Evolutionary conservation across 2,329 filamentous ascomycete species (phyloP).

Genomic region (Conoideocrella luteorostrata): DNA sequence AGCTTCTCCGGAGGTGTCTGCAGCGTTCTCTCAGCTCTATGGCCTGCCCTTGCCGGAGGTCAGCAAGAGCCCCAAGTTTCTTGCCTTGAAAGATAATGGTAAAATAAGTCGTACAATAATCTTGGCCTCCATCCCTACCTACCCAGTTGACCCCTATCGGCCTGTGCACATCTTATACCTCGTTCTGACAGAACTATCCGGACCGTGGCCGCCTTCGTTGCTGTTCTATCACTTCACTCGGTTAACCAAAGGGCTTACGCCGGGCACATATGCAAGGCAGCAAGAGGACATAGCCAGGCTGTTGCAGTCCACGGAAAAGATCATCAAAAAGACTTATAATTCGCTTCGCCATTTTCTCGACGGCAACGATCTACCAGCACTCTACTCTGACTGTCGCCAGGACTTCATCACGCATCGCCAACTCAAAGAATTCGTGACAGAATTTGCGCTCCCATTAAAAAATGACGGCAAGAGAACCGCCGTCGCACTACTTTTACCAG

Average conservation of each 20-base stretch:
- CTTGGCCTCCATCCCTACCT: slow-evolving; percentile 5
- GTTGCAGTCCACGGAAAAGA: slow-evolving; percentile 4
- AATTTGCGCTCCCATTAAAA: slow-evolving; percentile 1
- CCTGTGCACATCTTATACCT: slow-evolving; percentile 8
- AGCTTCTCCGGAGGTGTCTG: slow-evolving; percentile 1
- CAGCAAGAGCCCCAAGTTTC: not conserved
- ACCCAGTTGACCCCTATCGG: slow-evolving; percentile 4
- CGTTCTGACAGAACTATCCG: slow-evolving; percentile 5
- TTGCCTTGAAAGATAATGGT: not conserved
- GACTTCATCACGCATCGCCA: slow-evolving; percentile 4
- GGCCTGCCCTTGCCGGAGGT: not conserved
- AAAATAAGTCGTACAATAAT: not conserved
- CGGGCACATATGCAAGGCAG: not conserved
- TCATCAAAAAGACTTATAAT: slow-evolving; percentile 4
- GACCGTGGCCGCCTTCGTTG: slow-evolving; percentile 3
- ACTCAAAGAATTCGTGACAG: slow-evolving; percentile 2
- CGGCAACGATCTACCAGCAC: not conserved
- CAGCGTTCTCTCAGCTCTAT: not conserved
- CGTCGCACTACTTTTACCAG: slow-evolving; percentile 13
- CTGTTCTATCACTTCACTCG: slow-evolving; percentile 6
- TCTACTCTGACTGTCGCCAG: not conserved
- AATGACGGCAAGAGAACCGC: not conserved
- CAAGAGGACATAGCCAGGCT: slow-evolving; percentile 5
- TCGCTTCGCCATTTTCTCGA: slow-evolving; percentile 2
- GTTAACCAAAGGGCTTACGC: not conserved